Base-by-base conservation (phyloP, 257 asterid genomes). In the Capsicum chinense region DNA sequence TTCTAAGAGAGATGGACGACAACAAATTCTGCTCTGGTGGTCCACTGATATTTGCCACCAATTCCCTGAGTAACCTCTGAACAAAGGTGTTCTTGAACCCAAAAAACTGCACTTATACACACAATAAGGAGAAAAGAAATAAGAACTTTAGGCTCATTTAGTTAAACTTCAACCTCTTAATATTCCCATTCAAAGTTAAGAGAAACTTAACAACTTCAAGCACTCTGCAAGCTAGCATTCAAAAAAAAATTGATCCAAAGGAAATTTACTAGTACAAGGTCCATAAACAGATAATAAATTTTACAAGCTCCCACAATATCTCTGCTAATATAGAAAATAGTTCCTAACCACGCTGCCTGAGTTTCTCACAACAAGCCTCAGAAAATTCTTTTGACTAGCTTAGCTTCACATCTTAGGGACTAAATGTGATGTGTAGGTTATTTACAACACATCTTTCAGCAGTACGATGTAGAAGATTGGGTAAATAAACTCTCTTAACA, bases 11-110 rank as follows among this genome's bases (percentile, higher is more conserved):
- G 82, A 44, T 87, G 80, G 94, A 88, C 10, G 89, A 78, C 56
- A 84, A 81, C 79, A 63, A 64, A 86, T 86, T 85, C 83, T 85
- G 90, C 74, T 91, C 97, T 56, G 89, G 88, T 79, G 90, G 87
- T 80, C 90, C 93, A 85, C 92, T 91, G 79, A 84, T 89, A 92
- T 91, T 90, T 84, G 97, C 92, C 80, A 91, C 94, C 93, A 95
- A 90, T 85, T 93, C 98, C 87, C 98, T 86, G 85, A 96, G 90
- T 79, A 96, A 85, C 90, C 98, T 91, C 87, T 92, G 99, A 69
- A 96, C 97, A 87, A 90, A 92, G 60, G 95, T 89, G 91, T 92
- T 95, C 84, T 90, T 94, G 90, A 96, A 94, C 79, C 99, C 99
- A 66, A 93, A 96, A 84, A 95, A 90, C 99, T 96, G 97, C 78